Evolutionary conservation across 106 monocot genomes (phyloP).

Genomic region (Dioscorea dumetorum): DNA sequence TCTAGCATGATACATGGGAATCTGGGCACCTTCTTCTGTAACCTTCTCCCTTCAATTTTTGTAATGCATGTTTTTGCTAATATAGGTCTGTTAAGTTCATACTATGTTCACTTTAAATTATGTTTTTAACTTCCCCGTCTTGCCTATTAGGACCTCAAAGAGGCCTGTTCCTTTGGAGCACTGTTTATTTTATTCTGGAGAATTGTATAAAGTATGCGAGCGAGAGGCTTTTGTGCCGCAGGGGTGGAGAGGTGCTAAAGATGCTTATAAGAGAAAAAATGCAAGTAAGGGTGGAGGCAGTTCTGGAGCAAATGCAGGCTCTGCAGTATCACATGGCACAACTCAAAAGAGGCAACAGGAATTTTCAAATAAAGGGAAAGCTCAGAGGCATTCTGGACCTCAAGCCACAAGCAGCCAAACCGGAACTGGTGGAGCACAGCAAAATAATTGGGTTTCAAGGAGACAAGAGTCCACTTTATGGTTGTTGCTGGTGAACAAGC

Average conservation of each 20-base stretch:
- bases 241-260: constrained; percentile 71
- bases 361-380: constrained; percentile 37
- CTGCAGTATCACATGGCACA: constrained; percentile 22
- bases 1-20: no score
- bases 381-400: constrained; percentile 49
- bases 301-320: constrained; percentile 18
- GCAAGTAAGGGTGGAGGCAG: constrained; percentile 19
- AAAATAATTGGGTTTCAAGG: constrained; percentile 38
- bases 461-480: constrained; percentile 76
- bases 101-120: not conserved
- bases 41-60: not conserved
- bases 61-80: not conserved
- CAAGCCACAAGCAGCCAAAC: constrained; percentile 18
- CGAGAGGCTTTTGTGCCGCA: constrained; percentile 63
- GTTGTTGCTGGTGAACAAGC: constrained; percentile 72
- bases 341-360: constrained; percentile 40
- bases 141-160: constrained; percentile 55
- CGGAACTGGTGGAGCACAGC: constrained; percentile 30
- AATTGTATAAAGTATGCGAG: constrained; percentile 81
- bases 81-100: not conserved
- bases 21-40: constrained; percentile 1
- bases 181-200: constrained; percentile 90
- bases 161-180: constrained; percentile 96
- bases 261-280: constrained; percentile 65
- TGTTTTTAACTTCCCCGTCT: not conserved